These are phyloP conservation scores for Lepidopterella palustris DNA, from an alignment of 495 filamentous ascomycete species.

Conservation along the genomic window DNA sequence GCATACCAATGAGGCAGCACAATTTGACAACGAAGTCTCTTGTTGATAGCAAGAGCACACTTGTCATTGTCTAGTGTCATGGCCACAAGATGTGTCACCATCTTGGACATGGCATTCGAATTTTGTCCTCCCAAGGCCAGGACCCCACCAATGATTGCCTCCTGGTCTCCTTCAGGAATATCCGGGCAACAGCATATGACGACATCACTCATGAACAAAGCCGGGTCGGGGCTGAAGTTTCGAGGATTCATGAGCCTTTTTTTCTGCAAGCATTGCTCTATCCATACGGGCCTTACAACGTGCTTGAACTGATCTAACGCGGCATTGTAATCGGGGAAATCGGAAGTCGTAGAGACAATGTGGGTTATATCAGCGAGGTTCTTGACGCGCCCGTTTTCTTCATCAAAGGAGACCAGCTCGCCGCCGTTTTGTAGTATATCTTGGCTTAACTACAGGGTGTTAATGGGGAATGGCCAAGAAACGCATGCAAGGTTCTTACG, in stretches of 20 bases:
- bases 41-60: slow-evolving; percentile 56
- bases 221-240: slow-evolving; percentile 82
- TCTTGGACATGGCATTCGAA: slow-evolving; percentile 56
- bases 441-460: slow-evolving; percentile 6
- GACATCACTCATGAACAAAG: slow-evolving; percentile 78
- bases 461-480: neutral
- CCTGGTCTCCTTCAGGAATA: slow-evolving; percentile 81
- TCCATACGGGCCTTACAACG: slow-evolving; percentile 81
- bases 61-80: slow-evolving; percentile 68
- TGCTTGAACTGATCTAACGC: slow-evolving; percentile 67
- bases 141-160: slow-evolving; percentile 84
- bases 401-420: slow-evolving; percentile 8
- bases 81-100: slow-evolving; percentile 85
- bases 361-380: slow-evolving; percentile 65
- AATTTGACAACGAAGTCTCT: slow-evolving; percentile 64
- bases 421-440: slow-evolving; percentile 15
- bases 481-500: neutral
- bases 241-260: slow-evolving; percentile 67
- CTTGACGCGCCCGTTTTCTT: slow-evolving; percentile 25
- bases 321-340: slow-evolving; percentile 76
- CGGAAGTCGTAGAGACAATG: slow-evolving; percentile 74
- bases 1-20: slow-evolving; percentile 92
- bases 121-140: slow-evolving; percentile 84
- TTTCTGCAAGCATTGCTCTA: slow-evolving; percentile 59
- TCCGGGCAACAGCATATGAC: slow-evolving; percentile 59